Evolutionary conservation across 1,284 basidiomycete species (phyloP).

Genomic region (Ustilago hordei): DNA sequence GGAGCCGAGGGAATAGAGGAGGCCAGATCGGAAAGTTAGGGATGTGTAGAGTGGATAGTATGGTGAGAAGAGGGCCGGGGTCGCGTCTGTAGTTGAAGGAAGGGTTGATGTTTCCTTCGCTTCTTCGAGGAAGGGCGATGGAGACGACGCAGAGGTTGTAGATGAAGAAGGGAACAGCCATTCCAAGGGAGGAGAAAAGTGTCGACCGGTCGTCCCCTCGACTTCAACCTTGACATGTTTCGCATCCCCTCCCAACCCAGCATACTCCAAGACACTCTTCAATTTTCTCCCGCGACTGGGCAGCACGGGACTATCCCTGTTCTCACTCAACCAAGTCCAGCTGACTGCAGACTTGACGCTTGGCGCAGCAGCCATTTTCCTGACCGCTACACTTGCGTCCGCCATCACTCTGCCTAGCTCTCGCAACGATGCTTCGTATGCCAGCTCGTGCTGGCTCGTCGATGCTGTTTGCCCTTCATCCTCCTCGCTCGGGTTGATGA

Average conservation of each 20-base stretch:
- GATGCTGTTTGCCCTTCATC: constrained; percentile 18
- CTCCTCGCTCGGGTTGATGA: constrained; percentile 33
- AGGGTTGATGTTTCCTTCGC: not conserved
- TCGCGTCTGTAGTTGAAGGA: not conserved
- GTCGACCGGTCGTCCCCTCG: constrained; percentile 35
- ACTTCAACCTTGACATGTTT: constrained; percentile 57
- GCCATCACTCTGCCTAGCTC: constrained; percentile 54
- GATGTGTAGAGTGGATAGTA: constrained; percentile 28
- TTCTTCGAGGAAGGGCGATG: constrained; percentile 17
- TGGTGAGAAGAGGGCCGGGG: not conserved
- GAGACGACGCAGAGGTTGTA: not conserved
- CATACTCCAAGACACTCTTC: constrained; percentile 49
- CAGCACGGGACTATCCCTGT: constrained; percentile 79
- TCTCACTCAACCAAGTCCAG: constrained; percentile 83
- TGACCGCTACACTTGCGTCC: constrained; percentile 49
- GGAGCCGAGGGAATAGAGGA: constrained; percentile 42
- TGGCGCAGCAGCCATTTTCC: constrained; percentile 23
- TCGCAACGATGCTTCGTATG: constrained; percentile 59
- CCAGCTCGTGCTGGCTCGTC: constrained; percentile 57
- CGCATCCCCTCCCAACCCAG: constrained; percentile 64
- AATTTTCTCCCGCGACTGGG: constrained; percentile 69
- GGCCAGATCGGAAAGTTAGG: constrained; percentile 44
- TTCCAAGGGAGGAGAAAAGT: constrained; percentile 22
- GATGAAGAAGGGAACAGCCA: constrained; percentile 12
- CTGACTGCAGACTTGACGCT: constrained; percentile 83